Evolutionary conservation across 2,329 filamentous ascomycete species (phyloP).

Genomic region (Hypomyces rosellus): DNA sequence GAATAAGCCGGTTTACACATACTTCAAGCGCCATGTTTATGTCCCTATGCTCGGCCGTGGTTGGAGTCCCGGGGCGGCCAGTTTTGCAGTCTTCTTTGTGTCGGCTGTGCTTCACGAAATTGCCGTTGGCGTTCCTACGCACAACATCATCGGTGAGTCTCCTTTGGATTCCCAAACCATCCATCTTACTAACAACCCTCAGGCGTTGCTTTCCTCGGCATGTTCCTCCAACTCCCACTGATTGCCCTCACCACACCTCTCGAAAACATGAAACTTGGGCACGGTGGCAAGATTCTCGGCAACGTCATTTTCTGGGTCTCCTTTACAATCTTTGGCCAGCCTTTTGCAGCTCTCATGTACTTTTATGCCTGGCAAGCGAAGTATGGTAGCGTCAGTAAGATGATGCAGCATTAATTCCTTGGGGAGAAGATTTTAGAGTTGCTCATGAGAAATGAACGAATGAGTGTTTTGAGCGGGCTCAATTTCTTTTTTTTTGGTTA

Average conservation of each 20-base stretch:
- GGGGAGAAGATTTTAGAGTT: not conserved
- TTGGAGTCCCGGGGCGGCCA: slow-evolving; percentile 64
- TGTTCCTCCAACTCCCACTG: slow-evolving; percentile 87
- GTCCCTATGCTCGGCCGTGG: slow-evolving; percentile 80
- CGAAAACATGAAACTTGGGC: slow-evolving; percentile 67
- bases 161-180: not conserved
- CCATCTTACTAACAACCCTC: slow-evolving; percentile 12
- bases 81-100: slow-evolving; percentile 76
- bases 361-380: slow-evolving; percentile 99
- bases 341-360: slow-evolving; percentile 84
- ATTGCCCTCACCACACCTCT: slow-evolving; percentile 75
- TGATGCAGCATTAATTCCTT: slow-evolving; percentile 9
- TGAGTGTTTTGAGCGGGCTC: not conserved
- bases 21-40: slow-evolving; percentile 93
- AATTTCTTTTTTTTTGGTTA: too few species aligned
- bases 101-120: slow-evolving; percentile 89
- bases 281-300: slow-evolving; percentile 69
- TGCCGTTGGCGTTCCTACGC: slow-evolving; percentile 87
- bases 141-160: slow-evolving; percentile 74
- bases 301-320: slow-evolving; percentile 96
- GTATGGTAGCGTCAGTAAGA: slow-evolving; percentile 71
- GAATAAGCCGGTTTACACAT: slow-evolving; percentile 97
- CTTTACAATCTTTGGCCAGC: slow-evolving; percentile 93
- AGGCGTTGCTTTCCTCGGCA: slow-evolving; percentile 89
- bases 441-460: not conserved